phyloP scores from a whole-genome alignment of 1,284 basidiomycete species.

The Psilocybe mexicana region DNA sequence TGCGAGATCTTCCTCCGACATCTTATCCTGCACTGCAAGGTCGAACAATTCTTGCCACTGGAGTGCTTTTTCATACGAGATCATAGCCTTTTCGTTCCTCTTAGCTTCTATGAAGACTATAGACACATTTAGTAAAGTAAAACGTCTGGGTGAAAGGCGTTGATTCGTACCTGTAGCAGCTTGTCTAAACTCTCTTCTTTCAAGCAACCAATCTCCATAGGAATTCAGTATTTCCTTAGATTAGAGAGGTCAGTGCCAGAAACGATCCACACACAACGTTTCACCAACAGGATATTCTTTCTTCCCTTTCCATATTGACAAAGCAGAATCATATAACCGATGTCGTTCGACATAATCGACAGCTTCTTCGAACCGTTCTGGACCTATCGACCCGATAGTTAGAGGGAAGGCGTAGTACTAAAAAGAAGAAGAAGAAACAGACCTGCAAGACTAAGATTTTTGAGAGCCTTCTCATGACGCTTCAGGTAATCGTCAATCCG shows the following conservation, averaged over 20 bases:
- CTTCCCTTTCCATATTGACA: constrained; percentile 72
- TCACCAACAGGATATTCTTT: constrained; percentile 59
- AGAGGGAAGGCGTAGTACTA: no score
- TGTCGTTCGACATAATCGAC: constrained; percentile 80
- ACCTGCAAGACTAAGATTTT: constrained; percentile 78
- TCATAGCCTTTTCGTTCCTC: constrained; percentile 71
- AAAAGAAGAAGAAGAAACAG: no score
- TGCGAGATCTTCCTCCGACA: constrained; percentile 53
- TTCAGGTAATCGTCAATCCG: constrained; percentile 93
- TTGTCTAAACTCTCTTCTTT: constrained; percentile 80
- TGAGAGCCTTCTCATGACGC: constrained; percentile 75
- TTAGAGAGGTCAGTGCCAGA: neutral
- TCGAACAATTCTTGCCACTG: constrained; percentile 92
- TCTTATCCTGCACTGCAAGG: constrained; percentile 53
- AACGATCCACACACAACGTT: neutral
- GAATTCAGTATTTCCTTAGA: constrained; percentile 59
- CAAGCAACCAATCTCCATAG: constrained; percentile 90
- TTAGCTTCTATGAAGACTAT: constrained; percentile 75
- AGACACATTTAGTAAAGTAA: constrained; percentile 1
- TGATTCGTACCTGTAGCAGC: constrained; percentile 68
- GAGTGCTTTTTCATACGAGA: constrained; percentile 82
- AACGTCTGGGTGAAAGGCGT: no score
- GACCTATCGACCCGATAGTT: constrained; percentile 36
- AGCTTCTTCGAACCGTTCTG: constrained; percentile 76
- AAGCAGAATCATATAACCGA: constrained; percentile 73